Conservation (phyloP, 169 alveolate species). For the Perkinsus marinus region DNA sequence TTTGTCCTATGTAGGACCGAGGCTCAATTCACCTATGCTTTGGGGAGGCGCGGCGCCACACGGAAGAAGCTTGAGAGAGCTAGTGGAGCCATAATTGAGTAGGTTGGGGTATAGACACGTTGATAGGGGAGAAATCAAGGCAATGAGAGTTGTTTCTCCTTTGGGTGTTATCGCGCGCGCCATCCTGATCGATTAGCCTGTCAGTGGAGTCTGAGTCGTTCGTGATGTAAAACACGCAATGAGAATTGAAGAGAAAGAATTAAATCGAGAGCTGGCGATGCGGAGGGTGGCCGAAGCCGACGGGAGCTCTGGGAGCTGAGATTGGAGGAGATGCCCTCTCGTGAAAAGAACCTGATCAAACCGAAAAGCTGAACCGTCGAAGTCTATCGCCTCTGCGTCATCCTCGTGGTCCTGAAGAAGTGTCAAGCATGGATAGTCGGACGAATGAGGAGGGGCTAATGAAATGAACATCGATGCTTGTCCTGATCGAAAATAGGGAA, state of each 20-base stretch:
- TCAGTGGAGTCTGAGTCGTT: background rate
- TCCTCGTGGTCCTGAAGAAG: background rate
- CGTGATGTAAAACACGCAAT: background rate
- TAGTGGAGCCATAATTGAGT: conserved; percentile 28
- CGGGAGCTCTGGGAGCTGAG: background rate
- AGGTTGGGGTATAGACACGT: conserved; percentile 2
- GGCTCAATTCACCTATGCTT: conserved; percentile 20
- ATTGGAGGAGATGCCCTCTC: background rate
- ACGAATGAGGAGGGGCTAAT: no score
- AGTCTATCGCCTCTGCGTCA: background rate
- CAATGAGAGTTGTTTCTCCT: background rate
- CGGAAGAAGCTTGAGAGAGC: conserved; percentile 23
- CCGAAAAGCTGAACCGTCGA: background rate
- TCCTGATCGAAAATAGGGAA: background rate
- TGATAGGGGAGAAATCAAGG: background rate
- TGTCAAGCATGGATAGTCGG: background rate
- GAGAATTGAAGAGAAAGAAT: background rate
- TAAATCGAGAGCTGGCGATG: background rate
- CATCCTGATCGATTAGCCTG: background rate
- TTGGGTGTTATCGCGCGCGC: background rate
- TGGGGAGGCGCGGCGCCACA: conserved; percentile 28
- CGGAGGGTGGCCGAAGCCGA: background rate
- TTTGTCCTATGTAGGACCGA: background rate
- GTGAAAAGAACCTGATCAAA: background rate
- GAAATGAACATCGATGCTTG: background rate